Base-by-base conservation (phyloP, 192 early-diverging fungal genomes). In the Coemansia sp. region DNA sequence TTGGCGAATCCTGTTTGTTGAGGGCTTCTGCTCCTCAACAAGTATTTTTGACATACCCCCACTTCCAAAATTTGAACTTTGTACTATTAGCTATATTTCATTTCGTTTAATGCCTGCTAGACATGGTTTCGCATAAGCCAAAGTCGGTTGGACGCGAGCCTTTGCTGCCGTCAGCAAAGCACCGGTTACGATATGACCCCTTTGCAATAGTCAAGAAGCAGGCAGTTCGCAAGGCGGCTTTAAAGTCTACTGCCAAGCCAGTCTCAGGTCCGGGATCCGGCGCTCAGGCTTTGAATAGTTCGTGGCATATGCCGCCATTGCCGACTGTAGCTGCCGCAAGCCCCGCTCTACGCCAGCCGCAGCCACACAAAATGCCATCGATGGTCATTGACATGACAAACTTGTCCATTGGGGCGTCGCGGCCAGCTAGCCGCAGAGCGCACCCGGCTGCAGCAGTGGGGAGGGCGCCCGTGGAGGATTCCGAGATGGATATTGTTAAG, bases 101-200 rank as follows among this genome's bases (percentile, higher is more conserved):
- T 26, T 3, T 12, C 11, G 22, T 3, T 24, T 50, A 50, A 26
- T 50, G 46, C 22, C 27, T 12, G 14, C 14, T 4, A 1, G 22
- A 27, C 46, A 50, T 50, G 46, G 46, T 50, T 50, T 11, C 46
- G 26, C 26, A 50, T 50, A 50, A 50, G 22, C 46, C 46, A 27
- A 50, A 50, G 46, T 24, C 24, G 15, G n/a, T 24, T 50, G 46
- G 46, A 24, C 46, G 46, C 14, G 24, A 27, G 46, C 24, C 46
- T 6, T 26, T 14, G 46, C 26, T 50, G 46, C 46, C 46, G 46
- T 50, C 46, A 14, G 22, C 46, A 1, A 50, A 50, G 46, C 46
- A 50, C 22, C 46, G 46, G 8, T 14, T 50, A 15, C 46, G 46
- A 26, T 50, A 50, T 15, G 46, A 50, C 15, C 46, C 46, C 1